Percentiles rank a stretch among this genome's conserved stretches.
phyloP scores from a whole-genome alignment of 352 stramenopile species.

The Phytophthora ramorum region DNA sequence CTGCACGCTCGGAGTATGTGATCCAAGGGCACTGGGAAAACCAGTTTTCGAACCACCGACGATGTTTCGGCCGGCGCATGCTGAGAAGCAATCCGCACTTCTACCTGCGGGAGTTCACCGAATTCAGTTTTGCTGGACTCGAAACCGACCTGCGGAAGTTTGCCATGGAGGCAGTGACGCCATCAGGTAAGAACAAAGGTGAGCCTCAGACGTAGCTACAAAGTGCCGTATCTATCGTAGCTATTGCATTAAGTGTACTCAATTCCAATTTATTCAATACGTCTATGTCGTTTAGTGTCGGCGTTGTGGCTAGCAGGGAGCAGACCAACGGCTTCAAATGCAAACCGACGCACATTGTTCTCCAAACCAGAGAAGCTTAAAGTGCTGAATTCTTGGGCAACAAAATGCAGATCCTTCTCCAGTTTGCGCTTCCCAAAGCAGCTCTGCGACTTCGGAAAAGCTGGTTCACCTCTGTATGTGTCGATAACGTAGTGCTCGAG shows the following conservation, averaged over 20 bases:
- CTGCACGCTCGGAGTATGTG: conserved; percentile 13
- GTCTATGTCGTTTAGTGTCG: conserved; percentile 17
- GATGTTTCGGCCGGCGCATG: conserved; percentile 50
- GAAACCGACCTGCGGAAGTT: conserved; percentile 33
- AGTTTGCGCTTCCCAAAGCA: conserved; percentile 56
- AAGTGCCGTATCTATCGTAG: background rate
- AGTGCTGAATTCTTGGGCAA: conserved; percentile 23
- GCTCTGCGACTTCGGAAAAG: conserved; percentile 52
- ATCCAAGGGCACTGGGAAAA: conserved; percentile 10
- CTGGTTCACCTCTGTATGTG: conserved; percentile 46
- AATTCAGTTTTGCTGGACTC: conserved; percentile 28
- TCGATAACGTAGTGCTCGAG: conserved; percentile 55
- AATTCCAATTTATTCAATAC: conserved; percentile 9
- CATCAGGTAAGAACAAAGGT: background rate
- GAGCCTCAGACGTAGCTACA: background rate
- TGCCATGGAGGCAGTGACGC: conserved; percentile 24
- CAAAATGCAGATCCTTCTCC: conserved; percentile 37
- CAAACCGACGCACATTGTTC: conserved; percentile 29
- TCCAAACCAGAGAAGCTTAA: conserved; percentile 42
- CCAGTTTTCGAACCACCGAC: background rate
- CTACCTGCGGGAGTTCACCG: conserved; percentile 23
- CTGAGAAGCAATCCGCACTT: conserved; percentile 36
- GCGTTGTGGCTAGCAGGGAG: conserved; percentile 24
- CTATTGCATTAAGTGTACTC: background rate
- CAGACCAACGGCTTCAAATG: conserved; percentile 30